phyloP scores from a whole-genome alignment of 2,329 filamentous ascomycete species.

The Microthyrium microscopicum region DNA sequence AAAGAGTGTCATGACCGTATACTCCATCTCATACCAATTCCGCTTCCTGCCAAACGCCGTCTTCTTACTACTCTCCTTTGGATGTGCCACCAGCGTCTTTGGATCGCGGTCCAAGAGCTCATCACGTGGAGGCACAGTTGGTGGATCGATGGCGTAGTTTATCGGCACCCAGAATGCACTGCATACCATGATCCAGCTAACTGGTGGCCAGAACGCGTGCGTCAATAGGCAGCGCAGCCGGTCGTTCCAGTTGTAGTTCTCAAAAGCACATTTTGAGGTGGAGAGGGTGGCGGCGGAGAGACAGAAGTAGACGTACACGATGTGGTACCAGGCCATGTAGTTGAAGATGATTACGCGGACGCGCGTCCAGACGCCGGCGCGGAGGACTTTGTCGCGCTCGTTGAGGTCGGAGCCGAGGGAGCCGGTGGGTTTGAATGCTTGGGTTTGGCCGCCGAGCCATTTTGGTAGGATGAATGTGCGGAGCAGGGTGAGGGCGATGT shows the following conservation, averaged over 20 bases:
- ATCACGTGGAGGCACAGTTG: slow-evolving; percentile 39
- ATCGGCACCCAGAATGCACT: slow-evolving; percentile 25
- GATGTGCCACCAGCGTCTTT: slow-evolving; percentile 37
- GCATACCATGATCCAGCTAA: slow-evolving; percentile 9
- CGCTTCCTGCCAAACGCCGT: slow-evolving; percentile 5
- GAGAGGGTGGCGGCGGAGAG: slow-evolving; percentile 6
- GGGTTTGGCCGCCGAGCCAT: slow-evolving; percentile 10
- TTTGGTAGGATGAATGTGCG: slow-evolving; percentile 11
- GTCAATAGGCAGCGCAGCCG: slow-evolving; percentile 9
- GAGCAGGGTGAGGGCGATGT: slow-evolving; percentile 10
- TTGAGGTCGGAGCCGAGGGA: slow-evolving; percentile 10
- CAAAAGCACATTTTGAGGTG: slow-evolving; percentile 3
- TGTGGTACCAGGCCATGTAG: slow-evolving; percentile 8
- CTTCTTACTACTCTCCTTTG: slow-evolving; percentile 12
- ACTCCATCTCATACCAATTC: slow-evolving; percentile 5
- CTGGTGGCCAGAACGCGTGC: slow-evolving; percentile 10
- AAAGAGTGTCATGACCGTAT: slow-evolving; percentile 7
- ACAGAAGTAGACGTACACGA: slow-evolving; percentile 8
- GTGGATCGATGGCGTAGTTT: slow-evolving; percentile 43
- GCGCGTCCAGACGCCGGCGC: slow-evolving; percentile 8
- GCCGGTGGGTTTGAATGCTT: slow-evolving; percentile 9
- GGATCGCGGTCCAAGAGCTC: slow-evolving; percentile 38
- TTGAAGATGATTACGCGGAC: slow-evolving; percentile 8
- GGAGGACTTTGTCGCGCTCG: slow-evolving; percentile 9
- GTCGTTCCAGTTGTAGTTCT: slow-evolving; percentile 4